Conservation (phyloP, 148 eudicot genomes). For the Arctostaphylos glauca region DNA sequence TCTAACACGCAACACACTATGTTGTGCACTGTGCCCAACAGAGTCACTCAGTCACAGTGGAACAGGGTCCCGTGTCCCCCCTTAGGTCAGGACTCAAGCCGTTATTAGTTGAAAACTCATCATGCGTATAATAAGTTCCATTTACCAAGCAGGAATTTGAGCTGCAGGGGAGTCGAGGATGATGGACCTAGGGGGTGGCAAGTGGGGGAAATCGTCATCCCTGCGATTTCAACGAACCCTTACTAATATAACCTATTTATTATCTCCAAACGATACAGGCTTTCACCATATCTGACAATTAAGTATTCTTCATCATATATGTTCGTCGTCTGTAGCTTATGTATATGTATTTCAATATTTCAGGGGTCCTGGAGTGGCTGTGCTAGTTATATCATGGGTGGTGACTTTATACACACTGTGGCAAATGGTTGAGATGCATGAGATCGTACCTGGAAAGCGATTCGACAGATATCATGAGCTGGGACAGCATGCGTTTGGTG, state of each 20-base stretch:
- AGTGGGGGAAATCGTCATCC: no score
- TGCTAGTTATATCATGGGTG: slow-evolving; percentile 42
- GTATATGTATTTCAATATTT: background rate
- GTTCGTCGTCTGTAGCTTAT: background rate
- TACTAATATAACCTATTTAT: no score
- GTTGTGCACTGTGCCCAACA: no score
- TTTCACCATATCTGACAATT: no score
- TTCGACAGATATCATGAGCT: slow-evolving; percentile 52
- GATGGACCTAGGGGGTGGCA: background rate
- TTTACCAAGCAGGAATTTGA: background rate
- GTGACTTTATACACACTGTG: slow-evolving; percentile 45
- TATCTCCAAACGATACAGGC: no score
- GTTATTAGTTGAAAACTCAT: background rate
- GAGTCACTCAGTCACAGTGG: no score
- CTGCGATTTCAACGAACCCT: no score
- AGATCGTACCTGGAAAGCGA: slow-evolving; percentile 43
- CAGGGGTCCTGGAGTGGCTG: slow-evolving; percentile 47
- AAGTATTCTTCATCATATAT: no score
- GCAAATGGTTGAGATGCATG: slow-evolving; percentile 62
- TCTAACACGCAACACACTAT: no score
- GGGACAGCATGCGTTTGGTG: slow-evolving; percentile 47
- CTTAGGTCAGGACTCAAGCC: background rate
- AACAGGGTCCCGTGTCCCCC: background rate
- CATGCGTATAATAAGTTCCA: no score
- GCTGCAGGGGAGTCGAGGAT: background rate